phyloP scores from a whole-genome alignment of 192 early-diverging fungal genomes.

The Coemansia sp. region DNA sequence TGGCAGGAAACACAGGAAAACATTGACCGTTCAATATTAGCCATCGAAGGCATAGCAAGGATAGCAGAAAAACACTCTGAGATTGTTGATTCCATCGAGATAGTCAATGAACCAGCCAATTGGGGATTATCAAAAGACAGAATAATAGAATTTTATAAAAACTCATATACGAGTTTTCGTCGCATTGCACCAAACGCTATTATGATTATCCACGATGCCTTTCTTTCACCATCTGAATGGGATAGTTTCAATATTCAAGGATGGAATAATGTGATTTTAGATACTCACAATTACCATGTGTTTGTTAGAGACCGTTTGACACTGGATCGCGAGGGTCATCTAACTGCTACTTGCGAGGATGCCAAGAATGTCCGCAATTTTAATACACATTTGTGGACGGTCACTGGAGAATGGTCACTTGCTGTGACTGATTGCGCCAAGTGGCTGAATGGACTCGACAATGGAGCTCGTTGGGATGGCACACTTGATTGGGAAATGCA shows the following conservation, averaged over 20 bases:
- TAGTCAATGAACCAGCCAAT: slow-evolving; percentile 55
- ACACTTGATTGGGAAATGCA: slow-evolving; percentile 50
- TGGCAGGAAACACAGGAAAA: slow-evolving; percentile 52
- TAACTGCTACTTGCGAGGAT: slow-evolving; percentile 40
- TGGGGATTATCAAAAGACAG: slow-evolving; percentile 42
- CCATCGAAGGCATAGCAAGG: slow-evolving; percentile 53
- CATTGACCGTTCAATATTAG: slow-evolving; percentile 57
- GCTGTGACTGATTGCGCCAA: slow-evolving; percentile 72
- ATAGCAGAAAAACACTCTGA: slow-evolving; percentile 38
- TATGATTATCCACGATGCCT: slow-evolving; percentile 52
- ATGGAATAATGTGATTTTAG: slow-evolving; percentile 53
- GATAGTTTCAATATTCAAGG: slow-evolving; percentile 27
- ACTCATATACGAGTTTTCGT: slow-evolving; percentile 40
- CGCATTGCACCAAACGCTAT: slow-evolving; percentile 30
- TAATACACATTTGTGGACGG: slow-evolving; percentile 49
- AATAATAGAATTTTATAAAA: slow-evolving; percentile 45
- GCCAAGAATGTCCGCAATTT: slow-evolving; percentile 36
- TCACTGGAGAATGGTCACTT: slow-evolving; percentile 73
- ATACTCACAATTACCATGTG: slow-evolving; percentile 56
- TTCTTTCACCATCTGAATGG: slow-evolving; percentile 47
- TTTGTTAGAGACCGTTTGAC: slow-evolving; percentile 46
- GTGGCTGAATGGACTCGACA: slow-evolving; percentile 66
- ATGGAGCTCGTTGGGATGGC: slow-evolving; percentile 65
- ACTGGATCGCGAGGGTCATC: slow-evolving; percentile 29
- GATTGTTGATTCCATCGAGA: slow-evolving; percentile 45